Evolutionary conservation across 129 eudicot genomes (phyloP).

Genomic region (Flaveria sonorensis): DNA sequence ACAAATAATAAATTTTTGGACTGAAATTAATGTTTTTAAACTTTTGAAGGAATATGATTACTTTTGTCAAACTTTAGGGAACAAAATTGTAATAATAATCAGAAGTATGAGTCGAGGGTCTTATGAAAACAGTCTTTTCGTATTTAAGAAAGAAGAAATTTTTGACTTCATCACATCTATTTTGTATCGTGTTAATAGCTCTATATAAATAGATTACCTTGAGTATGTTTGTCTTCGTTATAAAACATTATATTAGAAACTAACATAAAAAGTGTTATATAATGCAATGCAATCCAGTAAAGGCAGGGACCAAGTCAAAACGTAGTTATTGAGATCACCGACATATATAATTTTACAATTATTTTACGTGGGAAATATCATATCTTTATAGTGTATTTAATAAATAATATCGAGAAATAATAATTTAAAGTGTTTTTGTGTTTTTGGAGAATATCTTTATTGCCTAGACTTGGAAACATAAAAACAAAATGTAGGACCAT

Average conservation of each 20-base stretch:
- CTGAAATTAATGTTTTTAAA: too few species aligned
- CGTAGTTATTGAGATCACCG: conserved; percentile 4
- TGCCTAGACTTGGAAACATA: conserved; percentile 28
- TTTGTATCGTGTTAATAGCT: too few species aligned
- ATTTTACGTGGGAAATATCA: conserved; percentile 13
- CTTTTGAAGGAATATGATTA: too few species aligned
- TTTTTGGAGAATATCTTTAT: conserved; percentile 27
- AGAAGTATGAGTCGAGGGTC: too few species aligned
- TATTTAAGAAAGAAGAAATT: too few species aligned
- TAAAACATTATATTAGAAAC: not conserved
- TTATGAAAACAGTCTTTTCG: too few species aligned
- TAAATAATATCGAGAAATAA: not conserved
- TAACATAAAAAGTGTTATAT: not conserved
- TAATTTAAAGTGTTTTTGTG: not conserved
- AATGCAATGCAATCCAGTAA: not conserved
- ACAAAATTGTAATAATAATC: too few species aligned
- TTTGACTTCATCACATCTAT: too few species aligned
- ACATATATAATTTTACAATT: conserved; percentile 24
- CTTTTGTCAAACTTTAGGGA: too few species aligned
- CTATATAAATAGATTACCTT: too few species aligned
- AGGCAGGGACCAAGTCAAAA: conserved; percentile 15
- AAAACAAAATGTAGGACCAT: conserved; percentile 31
- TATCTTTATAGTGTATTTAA: not conserved
- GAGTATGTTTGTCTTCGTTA: too few species aligned
- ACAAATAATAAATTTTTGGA: too few species aligned